Percentiles rank a stretch among this genome's conserved stretches.
Evolutionary conservation across 768 basidiomycete genomes (phyloP).

Genomic region (Naganishia vishniacii): DNA sequence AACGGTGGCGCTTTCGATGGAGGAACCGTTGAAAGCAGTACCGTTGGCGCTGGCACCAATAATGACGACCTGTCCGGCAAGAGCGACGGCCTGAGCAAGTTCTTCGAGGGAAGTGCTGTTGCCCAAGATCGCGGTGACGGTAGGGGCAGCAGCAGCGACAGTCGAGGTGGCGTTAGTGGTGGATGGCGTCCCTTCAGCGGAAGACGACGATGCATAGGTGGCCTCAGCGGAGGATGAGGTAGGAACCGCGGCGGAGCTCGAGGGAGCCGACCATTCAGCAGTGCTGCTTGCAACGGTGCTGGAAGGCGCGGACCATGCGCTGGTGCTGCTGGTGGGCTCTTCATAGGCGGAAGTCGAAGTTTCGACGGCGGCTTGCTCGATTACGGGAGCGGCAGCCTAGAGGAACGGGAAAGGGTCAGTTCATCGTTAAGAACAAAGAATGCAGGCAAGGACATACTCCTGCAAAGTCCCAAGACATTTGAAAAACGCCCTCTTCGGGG

Average conservation of each 20-base stretch:
- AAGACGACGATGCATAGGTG: background rate
- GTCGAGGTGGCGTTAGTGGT: background rate
- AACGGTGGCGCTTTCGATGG: constrained; percentile 13
- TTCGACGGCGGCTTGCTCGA: background rate
- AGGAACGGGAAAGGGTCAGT: background rate
- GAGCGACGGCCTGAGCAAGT: background rate
- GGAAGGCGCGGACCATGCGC: background rate
- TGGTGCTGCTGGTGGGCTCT: background rate
- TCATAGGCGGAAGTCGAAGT: constrained; percentile 9
- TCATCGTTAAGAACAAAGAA: too few relatives aligned
- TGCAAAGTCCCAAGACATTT: constrained; percentile 60
- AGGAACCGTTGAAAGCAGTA: constrained; percentile 1
- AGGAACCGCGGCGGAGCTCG: background rate
- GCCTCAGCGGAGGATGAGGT: constrained; percentile 3
- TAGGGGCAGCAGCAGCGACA: background rate
- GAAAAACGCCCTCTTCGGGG: constrained; percentile 55
- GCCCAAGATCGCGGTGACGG: constrained; percentile 9
- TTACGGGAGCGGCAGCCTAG: too few relatives aligned
- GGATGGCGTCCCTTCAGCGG: background rate
- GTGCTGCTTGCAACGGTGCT: background rate
- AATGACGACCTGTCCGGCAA: constrained; percentile 1
- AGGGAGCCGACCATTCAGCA: constrained; percentile 6
- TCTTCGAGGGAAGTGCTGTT: background rate
- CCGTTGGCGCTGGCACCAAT: background rate
- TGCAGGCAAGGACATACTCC: too few relatives aligned